phyloP scores from a whole-genome alignment of 2,329 filamentous ascomycete species.

The Trichocomaceae sp. region DNA sequence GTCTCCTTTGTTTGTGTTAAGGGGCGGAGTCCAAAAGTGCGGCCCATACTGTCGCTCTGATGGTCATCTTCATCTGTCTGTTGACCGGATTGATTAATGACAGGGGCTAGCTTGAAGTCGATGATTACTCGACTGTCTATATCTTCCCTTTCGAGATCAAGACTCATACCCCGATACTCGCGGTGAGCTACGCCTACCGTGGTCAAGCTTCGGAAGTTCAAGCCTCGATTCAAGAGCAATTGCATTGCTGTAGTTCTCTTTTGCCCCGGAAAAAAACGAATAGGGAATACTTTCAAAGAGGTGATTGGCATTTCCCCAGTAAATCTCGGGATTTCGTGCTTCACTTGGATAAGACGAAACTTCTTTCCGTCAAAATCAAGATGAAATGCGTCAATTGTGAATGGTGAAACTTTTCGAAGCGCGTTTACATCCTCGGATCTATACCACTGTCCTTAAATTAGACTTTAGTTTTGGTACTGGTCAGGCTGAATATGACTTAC shows the following conservation, averaged over 20 bases:
- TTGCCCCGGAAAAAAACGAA: background rate
- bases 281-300: background rate
- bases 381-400: background rate
- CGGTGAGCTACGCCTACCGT: background rate
- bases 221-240: background rate
- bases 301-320: background rate
- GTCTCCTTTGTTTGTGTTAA: background rate
- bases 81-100: background rate
- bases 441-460: background rate
- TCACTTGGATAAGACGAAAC: background rate
- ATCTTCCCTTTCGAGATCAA: background rate
- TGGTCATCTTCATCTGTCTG: background rate
- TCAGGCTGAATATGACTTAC: background rate
- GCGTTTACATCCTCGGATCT: background rate
- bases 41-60: background rate
- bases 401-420: background rate
- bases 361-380: background rate
- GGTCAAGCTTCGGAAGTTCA: background rate
- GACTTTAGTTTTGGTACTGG: background rate
- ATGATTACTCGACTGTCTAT: background rate
- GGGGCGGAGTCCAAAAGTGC: background rate
- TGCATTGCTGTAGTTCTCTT: background rate
- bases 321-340: background rate
- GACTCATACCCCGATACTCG: background rate
- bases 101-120: background rate